Evolutionary conservation across 177 flowering plant species (phyloP).

Genomic region (Tripterygium wilfordii): DNA sequence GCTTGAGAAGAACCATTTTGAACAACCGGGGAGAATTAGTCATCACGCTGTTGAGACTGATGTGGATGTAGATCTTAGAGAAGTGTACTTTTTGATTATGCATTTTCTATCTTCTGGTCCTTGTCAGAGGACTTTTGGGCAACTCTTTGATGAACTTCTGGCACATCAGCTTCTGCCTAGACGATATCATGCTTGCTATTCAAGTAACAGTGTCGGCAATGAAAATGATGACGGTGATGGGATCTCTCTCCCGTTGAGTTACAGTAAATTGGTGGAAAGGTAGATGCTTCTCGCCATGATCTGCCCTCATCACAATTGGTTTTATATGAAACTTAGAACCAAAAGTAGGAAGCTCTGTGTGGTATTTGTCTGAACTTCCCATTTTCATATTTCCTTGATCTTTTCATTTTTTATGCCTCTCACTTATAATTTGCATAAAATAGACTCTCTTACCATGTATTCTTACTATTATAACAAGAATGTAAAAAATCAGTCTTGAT

Average conservation of each 20-base stretch:
- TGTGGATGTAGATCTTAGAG: slow-evolving; percentile 43
- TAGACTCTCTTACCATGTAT: no score
- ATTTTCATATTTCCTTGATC: no score
- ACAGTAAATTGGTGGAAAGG: slow-evolving; percentile 66
- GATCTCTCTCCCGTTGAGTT: slow-evolving; percentile 67
- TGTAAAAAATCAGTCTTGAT: no score
- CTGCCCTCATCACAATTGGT: neutral
- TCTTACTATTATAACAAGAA: no score
- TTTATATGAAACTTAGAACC: no score
- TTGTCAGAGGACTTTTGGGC: slow-evolving; percentile 24
- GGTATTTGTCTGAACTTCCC: no score
- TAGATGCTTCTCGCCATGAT: slow-evolving; percentile 12
- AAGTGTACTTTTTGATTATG: slow-evolving; percentile 34
- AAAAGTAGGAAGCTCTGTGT: no score
- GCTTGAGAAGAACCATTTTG: slow-evolving; percentile 13
- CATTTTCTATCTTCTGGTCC: slow-evolving; percentile 37
- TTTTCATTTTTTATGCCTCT: no score
- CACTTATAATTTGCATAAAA: no score
- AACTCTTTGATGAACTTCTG: slow-evolving; percentile 63
- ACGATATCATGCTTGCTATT: slow-evolving; percentile 96
- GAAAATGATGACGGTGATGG: slow-evolving; percentile 59
- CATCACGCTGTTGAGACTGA: slow-evolving; percentile 14
- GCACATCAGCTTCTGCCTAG: slow-evolving; percentile 90
- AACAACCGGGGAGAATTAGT: slow-evolving; percentile 15
- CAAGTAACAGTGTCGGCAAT: slow-evolving; percentile 50